A percentile compares a stretch with the other conserved stretches of the same genome.
Conservation (phyloP, 2,329 filamentous ascomycete genomes). For the Pestalotiopsis sp. region DNA sequence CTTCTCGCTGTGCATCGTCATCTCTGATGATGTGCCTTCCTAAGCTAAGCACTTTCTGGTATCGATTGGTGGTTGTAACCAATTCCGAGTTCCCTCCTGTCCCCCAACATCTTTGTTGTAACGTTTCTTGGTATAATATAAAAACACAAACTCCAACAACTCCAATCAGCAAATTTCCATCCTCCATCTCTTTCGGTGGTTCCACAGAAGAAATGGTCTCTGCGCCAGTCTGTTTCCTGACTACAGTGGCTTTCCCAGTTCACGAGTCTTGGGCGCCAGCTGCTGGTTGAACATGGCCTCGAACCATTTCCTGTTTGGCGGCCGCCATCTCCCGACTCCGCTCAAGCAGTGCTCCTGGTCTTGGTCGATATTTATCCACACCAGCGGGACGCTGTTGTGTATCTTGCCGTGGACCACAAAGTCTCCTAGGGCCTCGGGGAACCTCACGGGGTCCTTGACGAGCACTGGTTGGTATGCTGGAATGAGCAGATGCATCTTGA, state of each 20-base stretch:
- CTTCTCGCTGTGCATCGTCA: background rate
- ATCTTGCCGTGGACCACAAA: conserved; percentile 41
- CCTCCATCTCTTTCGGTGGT: background rate
- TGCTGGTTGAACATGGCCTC: conserved; percentile 15
- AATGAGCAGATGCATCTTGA: conserved; percentile 39
- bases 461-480: conserved; percentile 42
- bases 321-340: conserved; percentile 36
- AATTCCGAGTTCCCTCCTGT: background rate
- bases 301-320: conserved; percentile 29
- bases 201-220: background rate
- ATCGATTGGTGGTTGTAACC: background rate
- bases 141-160: background rate
- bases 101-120: background rate
- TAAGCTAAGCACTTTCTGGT: background rate
- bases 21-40: background rate
- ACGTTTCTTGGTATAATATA: background rate
- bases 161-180: background rate
- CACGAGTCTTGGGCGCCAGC: background rate
- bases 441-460: conserved; percentile 36
- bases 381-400: conserved; percentile 39
- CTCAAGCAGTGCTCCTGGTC: conserved; percentile 33
- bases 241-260: background rate
- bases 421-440: conserved; percentile 39
- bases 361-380: conserved; percentile 40
- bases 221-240: too few species aligned